A percentile compares a stretch with the other conserved stretches of the same genome.
These are phyloP conservation scores for Leucaena leucocephala DNA, from an alignment of 306 rosid species.

Conservation along the genomic window DNA sequence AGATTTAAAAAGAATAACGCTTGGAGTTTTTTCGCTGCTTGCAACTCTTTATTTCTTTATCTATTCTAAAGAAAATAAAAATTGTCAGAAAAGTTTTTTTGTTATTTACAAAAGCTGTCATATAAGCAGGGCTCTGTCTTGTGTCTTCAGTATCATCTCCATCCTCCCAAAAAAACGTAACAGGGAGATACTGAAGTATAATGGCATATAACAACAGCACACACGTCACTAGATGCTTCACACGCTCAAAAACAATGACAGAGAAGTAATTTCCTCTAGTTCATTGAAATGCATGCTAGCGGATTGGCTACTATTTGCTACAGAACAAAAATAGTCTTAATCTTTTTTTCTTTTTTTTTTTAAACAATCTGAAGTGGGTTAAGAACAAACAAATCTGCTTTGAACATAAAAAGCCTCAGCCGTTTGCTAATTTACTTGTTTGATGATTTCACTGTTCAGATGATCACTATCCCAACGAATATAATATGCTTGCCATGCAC, in stretches of 20 bases:
- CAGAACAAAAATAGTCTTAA: neutral
- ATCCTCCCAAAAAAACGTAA: slow-evolving; percentile 44
- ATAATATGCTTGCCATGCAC: neutral
- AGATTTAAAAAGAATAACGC: neutral
- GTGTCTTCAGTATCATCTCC: slow-evolving; percentile 52
- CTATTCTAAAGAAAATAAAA: neutral
- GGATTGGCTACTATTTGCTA: neutral
- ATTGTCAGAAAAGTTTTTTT: neutral
- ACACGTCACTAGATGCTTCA: neutral
- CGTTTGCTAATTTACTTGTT: neutral
- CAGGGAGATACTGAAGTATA: slow-evolving; percentile 4
- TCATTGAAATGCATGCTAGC: neutral
- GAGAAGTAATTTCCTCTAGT: neutral
- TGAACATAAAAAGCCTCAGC: neutral
- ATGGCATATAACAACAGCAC: neutral
- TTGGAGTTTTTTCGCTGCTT: neutral
- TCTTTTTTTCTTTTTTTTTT: too few relatives aligned
- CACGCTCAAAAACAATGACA: slow-evolving; percentile 2
- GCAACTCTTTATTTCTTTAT: slow-evolving; percentile 10
- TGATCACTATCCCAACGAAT: neutral
- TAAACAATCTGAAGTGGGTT: neutral
- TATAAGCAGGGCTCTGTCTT: slow-evolving; percentile 56
- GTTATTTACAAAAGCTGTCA: slow-evolving; percentile 57
- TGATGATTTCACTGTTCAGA: neutral
- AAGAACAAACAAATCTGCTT: neutral